Evolutionary conservation across 768 basidiomycete species (phyloP).

Genomic region (Boletus sp.): DNA sequence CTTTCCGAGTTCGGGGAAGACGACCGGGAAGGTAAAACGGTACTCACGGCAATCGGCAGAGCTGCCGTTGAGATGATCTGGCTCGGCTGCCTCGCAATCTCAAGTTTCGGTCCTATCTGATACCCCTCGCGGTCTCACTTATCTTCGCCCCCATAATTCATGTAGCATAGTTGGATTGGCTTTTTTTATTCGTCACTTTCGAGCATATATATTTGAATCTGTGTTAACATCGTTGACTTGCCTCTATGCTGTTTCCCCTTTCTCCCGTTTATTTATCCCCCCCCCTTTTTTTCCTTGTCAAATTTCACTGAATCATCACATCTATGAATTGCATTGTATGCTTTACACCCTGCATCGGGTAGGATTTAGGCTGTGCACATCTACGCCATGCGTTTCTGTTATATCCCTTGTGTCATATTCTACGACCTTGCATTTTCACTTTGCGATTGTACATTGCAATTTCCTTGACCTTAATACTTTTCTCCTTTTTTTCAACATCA

Average conservation of each 20-base stretch:
- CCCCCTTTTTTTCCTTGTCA: not conserved
- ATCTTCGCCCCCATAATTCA: not conserved
- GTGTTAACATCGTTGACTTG: not conserved
- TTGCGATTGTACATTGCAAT: constrained; percentile 22
- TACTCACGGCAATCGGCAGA: constrained; percentile 44
- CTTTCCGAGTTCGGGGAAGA: constrained; percentile 38
- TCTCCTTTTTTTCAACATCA: constrained; percentile 1
- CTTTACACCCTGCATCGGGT: constrained; percentile 15
- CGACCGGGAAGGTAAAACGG: constrained; percentile 40
- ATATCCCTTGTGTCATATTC: constrained; percentile 15
- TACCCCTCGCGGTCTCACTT: not conserved
- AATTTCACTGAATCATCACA: constrained; percentile 3
- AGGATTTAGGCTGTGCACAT: constrained; percentile 24
- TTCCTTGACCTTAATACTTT: not conserved
- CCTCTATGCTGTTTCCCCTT: not conserved
- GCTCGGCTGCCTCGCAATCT: constrained; percentile 51
- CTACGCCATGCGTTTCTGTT: constrained; percentile 9
- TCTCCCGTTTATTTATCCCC: constrained; percentile 2
- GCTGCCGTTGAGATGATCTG: constrained; percentile 54
- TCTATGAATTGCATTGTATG: constrained; percentile 5
- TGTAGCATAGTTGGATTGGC: constrained; percentile 14
- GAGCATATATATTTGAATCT: not conserved
- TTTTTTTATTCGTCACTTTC: not conserved
- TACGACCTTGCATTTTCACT: constrained; percentile 4
- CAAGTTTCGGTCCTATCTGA: constrained; percentile 35